phyloP scores from a whole-genome alignment of 495 filamentous ascomycete genomes.

The Amorphotheca resinae region DNA sequence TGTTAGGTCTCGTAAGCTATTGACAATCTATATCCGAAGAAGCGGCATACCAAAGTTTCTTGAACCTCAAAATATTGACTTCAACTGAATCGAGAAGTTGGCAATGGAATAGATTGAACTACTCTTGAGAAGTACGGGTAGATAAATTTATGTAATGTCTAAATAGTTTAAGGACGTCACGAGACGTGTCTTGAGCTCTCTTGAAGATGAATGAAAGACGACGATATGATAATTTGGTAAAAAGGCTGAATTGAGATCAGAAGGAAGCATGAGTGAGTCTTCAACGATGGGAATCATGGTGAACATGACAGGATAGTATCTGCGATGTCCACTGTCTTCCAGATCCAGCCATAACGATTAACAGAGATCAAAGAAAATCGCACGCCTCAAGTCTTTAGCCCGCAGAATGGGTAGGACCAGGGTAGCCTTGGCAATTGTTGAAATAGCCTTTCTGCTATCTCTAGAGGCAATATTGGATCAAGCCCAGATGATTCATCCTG shows the following conservation, averaged over 20 bases:
- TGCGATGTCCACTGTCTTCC: constrained; percentile 3
- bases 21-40: too few species aligned
- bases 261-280: background rate
- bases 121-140: too few species aligned
- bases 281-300: background rate
- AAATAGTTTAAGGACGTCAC: too few species aligned
- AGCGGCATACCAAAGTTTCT: too few species aligned
- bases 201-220: too few species aligned
- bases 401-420: too few species aligned
- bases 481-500: constrained; percentile 3
- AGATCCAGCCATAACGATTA: constrained; percentile 3
- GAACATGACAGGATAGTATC: background rate
- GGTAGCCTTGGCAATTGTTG: constrained; percentile 1
- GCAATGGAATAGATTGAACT: too few species aligned
- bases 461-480: constrained; percentile 2
- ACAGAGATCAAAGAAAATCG: background rate
- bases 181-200: too few species aligned
- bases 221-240: too few species aligned
- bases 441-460: constrained; percentile 4
- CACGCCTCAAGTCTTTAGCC: constrained; percentile 1
- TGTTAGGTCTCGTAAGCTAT: background rate
- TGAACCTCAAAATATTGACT: too few species aligned
- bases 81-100: too few species aligned
- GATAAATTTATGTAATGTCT: too few species aligned
- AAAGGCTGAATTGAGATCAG: background rate